These are phyloP conservation scores for Pseudogymnoascus sp. DNA, from an alignment of 2,329 filamentous ascomycete species.

Conservation along the genomic window DNA sequence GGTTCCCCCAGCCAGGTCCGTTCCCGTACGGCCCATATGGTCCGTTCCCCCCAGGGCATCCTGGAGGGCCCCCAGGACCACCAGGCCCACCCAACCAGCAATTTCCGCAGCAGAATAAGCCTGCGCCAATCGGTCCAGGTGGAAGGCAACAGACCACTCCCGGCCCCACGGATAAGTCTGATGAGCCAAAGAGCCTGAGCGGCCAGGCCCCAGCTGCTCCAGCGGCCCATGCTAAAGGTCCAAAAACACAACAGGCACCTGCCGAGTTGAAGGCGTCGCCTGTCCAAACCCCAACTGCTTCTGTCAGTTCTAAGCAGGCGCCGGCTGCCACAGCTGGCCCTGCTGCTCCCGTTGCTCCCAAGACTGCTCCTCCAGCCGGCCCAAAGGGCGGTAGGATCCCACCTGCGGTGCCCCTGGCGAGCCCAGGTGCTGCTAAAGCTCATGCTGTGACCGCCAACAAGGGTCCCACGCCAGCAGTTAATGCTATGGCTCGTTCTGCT, in stretches of 20 bases:
- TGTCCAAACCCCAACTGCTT: constrained; percentile 18
- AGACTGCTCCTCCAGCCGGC: constrained; percentile 32
- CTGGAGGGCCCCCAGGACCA: constrained; percentile 16
- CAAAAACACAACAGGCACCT: constrained; percentile 56
- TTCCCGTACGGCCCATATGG: constrained; percentile 39
- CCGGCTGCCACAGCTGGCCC: constrained; percentile 14
- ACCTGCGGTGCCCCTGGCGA: constrained; percentile 57
- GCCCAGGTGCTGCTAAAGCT: constrained; percentile 34
- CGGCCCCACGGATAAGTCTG: constrained; percentile 37
- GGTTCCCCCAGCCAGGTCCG: constrained; percentile 45
- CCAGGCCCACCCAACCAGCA: constrained; percentile 22
- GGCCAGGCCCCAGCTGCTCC: constrained; percentile 34
- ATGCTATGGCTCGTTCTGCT: constrained; percentile 29
- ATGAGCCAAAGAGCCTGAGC: constrained; percentile 43
- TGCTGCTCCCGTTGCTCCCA: constrained; percentile 13
- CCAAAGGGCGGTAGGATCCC: constrained; percentile 45
- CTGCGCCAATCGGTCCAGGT: constrained; percentile 43
- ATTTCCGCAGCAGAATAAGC: constrained; percentile 30
- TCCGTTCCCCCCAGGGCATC: constrained; percentile 52
- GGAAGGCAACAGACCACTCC: constrained; percentile 37
- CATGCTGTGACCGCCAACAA: constrained; percentile 24
- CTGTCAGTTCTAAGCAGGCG: constrained; percentile 10
- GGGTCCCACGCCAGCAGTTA: constrained; percentile 1
- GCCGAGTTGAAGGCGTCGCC: constrained; percentile 43
- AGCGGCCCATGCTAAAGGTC: constrained; percentile 37